Percentiles rank a stretch among this genome's conserved stretches.
phyloP scores from a whole-genome alignment of 2,329 filamentous ascomycete species.

The Hypoxylon sp. region DNA sequence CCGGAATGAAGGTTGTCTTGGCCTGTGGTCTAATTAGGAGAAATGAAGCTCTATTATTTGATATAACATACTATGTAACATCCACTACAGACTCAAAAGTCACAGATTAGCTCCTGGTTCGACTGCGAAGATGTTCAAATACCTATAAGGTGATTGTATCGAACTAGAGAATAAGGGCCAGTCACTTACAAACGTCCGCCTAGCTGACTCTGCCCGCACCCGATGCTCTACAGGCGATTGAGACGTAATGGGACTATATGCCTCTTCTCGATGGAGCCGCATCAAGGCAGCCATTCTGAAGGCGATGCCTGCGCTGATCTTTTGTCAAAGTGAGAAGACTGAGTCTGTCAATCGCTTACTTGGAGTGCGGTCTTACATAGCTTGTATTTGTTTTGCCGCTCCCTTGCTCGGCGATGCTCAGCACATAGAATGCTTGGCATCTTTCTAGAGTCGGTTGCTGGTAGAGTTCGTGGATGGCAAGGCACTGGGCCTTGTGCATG shows the following conservation, averaged over 20 bases:
- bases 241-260: slow-evolving; percentile 60
- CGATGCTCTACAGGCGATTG: slow-evolving; percentile 63
- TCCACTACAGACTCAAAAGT: slow-evolving; percentile 62
- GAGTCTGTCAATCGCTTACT: neutral
- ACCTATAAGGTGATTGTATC: neutral
- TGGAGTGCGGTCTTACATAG: slow-evolving; percentile 60
- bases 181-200: slow-evolving; percentile 66
- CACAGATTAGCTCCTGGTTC: slow-evolving; percentile 14
- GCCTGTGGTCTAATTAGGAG: slow-evolving; percentile 50
- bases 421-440: slow-evolving; percentile 71
- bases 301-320: slow-evolving; percentile 71
- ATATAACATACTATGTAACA: slow-evolving; percentile 64
- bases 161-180: neutral
- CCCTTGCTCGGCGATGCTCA: slow-evolving; percentile 72
- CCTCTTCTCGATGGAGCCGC: slow-evolving; percentile 70
- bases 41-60: slow-evolving; percentile 8
- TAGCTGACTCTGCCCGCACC: slow-evolving; percentile 68
- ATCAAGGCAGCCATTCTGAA: slow-evolving; percentile 70
- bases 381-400: slow-evolving; percentile 68
- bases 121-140: slow-evolving; percentile 5
- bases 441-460: slow-evolving; percentile 67
- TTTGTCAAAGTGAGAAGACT: slow-evolving; percentile 39
- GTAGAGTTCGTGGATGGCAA: slow-evolving; percentile 68
- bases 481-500: slow-evolving; percentile 64
- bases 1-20: slow-evolving; percentile 72